Conservation (phyloP, 2,329 filamentous ascomycete species). For the Scortechinia acanthostroma region DNA sequence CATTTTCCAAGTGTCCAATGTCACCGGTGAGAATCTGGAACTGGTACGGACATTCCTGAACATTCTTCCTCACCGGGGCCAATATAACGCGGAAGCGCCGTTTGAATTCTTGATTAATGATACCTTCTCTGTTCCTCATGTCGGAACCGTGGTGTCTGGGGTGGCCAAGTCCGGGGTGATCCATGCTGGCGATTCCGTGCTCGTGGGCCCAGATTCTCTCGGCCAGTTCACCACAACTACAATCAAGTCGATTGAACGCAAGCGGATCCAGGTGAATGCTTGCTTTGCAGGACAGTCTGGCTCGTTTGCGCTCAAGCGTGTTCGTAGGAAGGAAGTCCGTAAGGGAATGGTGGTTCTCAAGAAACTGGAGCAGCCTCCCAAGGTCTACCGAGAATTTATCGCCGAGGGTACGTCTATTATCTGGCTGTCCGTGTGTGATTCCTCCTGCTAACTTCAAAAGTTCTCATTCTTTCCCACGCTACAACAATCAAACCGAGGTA, state of each 20-base stretch:
- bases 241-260: conserved; percentile 88
- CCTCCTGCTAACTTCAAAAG: conserved; percentile 71
- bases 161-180: conserved; percentile 84
- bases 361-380: conserved; percentile 67
- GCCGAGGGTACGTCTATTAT: neutral
- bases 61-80: conserved; percentile 86
- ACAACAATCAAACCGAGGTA: conserved; percentile 97
- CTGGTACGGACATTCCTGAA: conserved; percentile 89
- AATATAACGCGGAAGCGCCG: conserved; percentile 79
- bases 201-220: conserved; percentile 83
- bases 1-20: conserved; percentile 96
- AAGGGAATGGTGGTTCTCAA: conserved; percentile 97
- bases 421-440: conserved; percentile 52
- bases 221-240: conserved; percentile 83
- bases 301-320: conserved; percentile 80
- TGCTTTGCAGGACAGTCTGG: conserved; percentile 88
- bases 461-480: conserved; percentile 88
- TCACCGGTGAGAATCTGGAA: conserved; percentile 85
- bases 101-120: conserved; percentile 97
- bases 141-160: conserved; percentile 90
- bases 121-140: conserved; percentile 94
- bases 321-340: conserved; percentile 83
- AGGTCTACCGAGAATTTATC: conserved; percentile 5
- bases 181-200: conserved; percentile 81
- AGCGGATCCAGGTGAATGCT: conserved; percentile 80